These are phyloP conservation scores for Dipteronia dyeriana DNA, from an alignment of 345 rosid genomes.

Conservation along the genomic window DNA sequence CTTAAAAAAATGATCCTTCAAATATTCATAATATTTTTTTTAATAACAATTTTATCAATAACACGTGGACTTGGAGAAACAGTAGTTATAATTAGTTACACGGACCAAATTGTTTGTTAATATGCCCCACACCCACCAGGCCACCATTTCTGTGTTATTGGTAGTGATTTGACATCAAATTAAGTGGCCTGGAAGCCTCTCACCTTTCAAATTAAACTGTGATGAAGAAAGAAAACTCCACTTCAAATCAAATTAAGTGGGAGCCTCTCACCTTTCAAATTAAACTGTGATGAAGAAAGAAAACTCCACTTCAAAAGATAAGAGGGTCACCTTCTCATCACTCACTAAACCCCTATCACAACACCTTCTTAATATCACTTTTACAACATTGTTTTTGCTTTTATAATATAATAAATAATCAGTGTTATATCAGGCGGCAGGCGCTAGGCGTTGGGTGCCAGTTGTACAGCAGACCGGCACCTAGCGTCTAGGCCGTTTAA, in stretches of 20 bases:
- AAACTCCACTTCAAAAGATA: neutral
- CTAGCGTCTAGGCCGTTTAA: too few species aligned
- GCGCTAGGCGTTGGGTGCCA: too few species aligned
- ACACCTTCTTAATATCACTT: neutral
- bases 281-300: neutral
- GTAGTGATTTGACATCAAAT: neutral
- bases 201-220: neutral
- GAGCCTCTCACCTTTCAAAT: slow-evolving; percentile 3
- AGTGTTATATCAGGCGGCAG: too few species aligned
- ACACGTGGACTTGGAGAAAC: neutral
- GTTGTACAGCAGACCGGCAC: too few species aligned
- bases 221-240: slow-evolving; percentile 3
- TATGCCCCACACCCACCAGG: neutral
- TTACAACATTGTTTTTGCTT: neutral
- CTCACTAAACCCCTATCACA: neutral
- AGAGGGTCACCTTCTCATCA: slow-evolving; percentile 12
- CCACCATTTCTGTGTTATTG: neutral
- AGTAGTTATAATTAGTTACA: neutral
- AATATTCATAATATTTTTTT: too few species aligned
- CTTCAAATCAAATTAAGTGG: neutral
- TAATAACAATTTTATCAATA: neutral
- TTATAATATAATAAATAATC: neutral
- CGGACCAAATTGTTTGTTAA: neutral
- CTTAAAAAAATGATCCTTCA: too few species aligned
- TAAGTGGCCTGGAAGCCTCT: neutral